Percentiles rank a stretch among this genome's conserved stretches.
phyloP scores from a whole-genome alignment of 2,329 filamentous ascomycete genomes.

The Colletotrichum truncatum region DNA sequence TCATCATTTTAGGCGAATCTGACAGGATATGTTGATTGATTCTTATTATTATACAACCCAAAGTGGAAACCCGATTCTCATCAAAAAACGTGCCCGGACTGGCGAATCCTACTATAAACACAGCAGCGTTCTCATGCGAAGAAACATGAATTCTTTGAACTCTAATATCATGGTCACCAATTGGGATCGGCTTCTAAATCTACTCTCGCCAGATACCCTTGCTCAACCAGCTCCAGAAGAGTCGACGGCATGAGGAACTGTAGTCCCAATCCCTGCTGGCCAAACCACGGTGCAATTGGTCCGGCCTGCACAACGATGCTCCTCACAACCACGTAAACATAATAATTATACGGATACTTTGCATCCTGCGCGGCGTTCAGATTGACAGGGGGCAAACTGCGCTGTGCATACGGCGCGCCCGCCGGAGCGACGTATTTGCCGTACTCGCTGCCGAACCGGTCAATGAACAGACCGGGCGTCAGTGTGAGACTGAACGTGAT shows the following conservation, averaged over 20 bases:
- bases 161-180: not conserved
- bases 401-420: constrained; percentile 55
- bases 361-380: constrained; percentile 44
- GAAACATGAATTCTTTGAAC: not conserved
- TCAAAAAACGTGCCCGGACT: too few relatives aligned
- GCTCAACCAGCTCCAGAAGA: not conserved
- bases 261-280: constrained; percentile 56
- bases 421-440: constrained; percentile 53
- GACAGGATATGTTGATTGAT: too few relatives aligned
- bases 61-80: too few relatives aligned
- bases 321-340: constrained; percentile 54
- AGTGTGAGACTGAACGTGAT: constrained; percentile 53
- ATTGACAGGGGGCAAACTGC: constrained; percentile 56
- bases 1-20: too few relatives aligned
- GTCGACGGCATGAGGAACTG: not conserved
- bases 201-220: not conserved
- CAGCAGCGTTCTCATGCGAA: not conserved
- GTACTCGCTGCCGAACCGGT: constrained; percentile 57
- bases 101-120: too few relatives aligned
- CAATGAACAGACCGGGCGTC: constrained; percentile 50
- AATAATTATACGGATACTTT: constrained; percentile 56
- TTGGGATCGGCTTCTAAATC: not conserved
- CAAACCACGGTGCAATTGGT: constrained; percentile 59
- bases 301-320: constrained; percentile 50
- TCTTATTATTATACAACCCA: too few relatives aligned